Conservation (phyloP, 2,329 filamentous ascomycete species). For the Fusarium oxysporum region DNA sequence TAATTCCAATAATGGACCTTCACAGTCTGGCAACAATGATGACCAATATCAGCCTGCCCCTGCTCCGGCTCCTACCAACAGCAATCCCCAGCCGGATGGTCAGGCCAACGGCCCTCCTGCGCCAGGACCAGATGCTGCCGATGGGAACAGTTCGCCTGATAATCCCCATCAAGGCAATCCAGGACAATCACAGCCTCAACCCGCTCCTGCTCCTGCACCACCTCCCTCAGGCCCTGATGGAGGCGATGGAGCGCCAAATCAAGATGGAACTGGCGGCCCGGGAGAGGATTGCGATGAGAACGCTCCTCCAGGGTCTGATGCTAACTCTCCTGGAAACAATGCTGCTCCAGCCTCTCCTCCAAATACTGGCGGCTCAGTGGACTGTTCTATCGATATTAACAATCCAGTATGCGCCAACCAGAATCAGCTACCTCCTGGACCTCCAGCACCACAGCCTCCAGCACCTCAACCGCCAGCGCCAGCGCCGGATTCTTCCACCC, state of each 20-base stretch:
- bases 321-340: neutral
- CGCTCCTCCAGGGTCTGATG: neutral
- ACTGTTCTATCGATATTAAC: neutral
- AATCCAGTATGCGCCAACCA: conserved; percentile 5
- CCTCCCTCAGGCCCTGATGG: neutral
- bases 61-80: neutral
- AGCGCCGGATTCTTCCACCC: neutral
- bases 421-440: neutral
- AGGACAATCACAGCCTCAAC: conserved; percentile 6
- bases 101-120: neutral
- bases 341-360: neutral
- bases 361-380: neutral
- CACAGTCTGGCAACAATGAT: neutral
- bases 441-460: neutral
- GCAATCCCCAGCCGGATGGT: neutral
- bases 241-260: neutral
- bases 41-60: neutral
- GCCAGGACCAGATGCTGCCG: neutral
- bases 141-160: neutral
- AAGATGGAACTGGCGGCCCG: neutral
- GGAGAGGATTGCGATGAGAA: conserved; percentile 18
- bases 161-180: neutral
- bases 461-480: neutral
- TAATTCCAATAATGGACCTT: neutral
- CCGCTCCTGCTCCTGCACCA: conserved; percentile 4